Evolutionary conservation across 2,329 filamentous ascomycete genomes (phyloP).

Genomic region (Coleophoma crateriformis): DNA sequence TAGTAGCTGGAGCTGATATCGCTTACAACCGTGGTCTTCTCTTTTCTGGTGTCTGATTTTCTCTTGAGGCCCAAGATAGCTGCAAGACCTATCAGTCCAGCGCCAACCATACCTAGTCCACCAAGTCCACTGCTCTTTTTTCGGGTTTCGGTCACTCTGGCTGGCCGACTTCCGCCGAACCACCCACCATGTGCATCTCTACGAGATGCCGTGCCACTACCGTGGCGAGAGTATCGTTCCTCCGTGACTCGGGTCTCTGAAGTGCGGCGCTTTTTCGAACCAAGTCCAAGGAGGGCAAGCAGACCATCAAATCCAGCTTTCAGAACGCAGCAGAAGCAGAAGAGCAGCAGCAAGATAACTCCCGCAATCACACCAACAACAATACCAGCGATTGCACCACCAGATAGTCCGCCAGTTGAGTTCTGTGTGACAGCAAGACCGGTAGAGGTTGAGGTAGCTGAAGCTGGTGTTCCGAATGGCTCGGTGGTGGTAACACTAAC

Average conservation of each 20-base stretch:
- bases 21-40: slow-evolving; percentile 9
- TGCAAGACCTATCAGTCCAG: slow-evolving; percentile 22
- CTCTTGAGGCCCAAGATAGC: slow-evolving; percentile 26
- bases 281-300: slow-evolving; percentile 55
- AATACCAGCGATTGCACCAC: slow-evolving; percentile 74
- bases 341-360: slow-evolving; percentile 58
- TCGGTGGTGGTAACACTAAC: slow-evolving; percentile 41
- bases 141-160: slow-evolving; percentile 34
- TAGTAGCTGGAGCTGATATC: slow-evolving; percentile 25
- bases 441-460: slow-evolving; percentile 36
- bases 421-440: slow-evolving; percentile 2
- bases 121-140: slow-evolving; percentile 47
- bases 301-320: slow-evolving; percentile 55
- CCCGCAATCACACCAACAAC: slow-evolving; percentile 69
- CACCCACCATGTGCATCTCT: slow-evolving; percentile 39
- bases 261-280: slow-evolving; percentile 41
- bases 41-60: slow-evolving; percentile 14
- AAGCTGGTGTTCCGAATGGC: slow-evolving; percentile 45
- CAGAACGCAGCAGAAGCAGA: slow-evolving; percentile 71
- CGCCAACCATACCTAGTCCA: slow-evolving; percentile 42
- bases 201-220: slow-evolving; percentile 24
- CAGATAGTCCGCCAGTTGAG: slow-evolving; percentile 48
- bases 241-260: slow-evolving; percentile 55
- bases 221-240: slow-evolving; percentile 53
- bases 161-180: slow-evolving; percentile 46